Evolutionary conservation across 352 stramenopile genomes (phyloP).

Genomic region (Globisporangium emineosum): DNA sequence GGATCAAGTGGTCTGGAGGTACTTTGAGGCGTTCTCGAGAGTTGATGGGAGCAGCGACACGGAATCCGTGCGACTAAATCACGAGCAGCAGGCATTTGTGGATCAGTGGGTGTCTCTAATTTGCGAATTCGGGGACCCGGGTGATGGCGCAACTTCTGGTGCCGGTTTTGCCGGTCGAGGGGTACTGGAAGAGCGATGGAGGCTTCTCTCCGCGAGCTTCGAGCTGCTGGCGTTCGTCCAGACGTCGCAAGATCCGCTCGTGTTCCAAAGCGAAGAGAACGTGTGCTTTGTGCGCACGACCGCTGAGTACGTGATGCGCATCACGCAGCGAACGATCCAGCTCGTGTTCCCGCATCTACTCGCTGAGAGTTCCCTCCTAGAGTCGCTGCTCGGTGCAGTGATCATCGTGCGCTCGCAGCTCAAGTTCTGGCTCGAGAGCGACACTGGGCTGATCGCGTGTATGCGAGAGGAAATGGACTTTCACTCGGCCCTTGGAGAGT

Average conservation of each 20-base stretch:
- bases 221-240: slow-evolving; percentile 21
- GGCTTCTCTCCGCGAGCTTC: slow-evolving; percentile 14
- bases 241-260: slow-evolving; percentile 8
- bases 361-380: not conserved
- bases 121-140: slow-evolving; percentile 9
- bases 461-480: slow-evolving; percentile 23
- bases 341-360: slow-evolving; percentile 19
- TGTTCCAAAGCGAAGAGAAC: slow-evolving; percentile 3
- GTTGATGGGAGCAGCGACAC: not conserved
- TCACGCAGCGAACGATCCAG: slow-evolving; percentile 15
- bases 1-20: not conserved
- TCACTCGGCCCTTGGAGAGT: slow-evolving; percentile 6
- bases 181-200: slow-evolving; percentile 12
- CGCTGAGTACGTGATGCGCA: slow-evolving; percentile 16
- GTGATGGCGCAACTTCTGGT: not conserved
- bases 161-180: not conserved
- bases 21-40: not conserved
- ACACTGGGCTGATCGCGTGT: slow-evolving; percentile 1
- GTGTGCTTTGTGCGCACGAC: slow-evolving; percentile 17
- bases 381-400: slow-evolving; percentile 6
- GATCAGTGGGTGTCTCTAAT: not conserved
- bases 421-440: slow-evolving; percentile 15
- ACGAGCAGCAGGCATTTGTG: slow-evolving; percentile 2
- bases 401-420: slow-evolving; percentile 12
- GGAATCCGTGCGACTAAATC: not conserved